Conservation (phyloP, 257 asterid genomes). For the Mentha longifolia region DNA sequence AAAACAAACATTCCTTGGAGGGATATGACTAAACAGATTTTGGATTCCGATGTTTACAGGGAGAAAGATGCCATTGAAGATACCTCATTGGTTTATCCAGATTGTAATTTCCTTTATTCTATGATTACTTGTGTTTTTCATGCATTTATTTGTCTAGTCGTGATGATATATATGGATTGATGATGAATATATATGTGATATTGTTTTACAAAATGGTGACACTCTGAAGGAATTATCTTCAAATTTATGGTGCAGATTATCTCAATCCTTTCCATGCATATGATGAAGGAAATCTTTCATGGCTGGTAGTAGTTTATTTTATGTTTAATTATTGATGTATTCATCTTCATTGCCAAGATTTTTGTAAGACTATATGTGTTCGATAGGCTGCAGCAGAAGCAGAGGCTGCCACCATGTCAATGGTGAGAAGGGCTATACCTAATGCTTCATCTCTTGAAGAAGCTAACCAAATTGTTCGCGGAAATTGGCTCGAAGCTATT, state of each 20-base stretch:
- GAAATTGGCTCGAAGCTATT: conserved; percentile 87
- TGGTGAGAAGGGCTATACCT: conserved; percentile 79
- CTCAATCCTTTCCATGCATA: conserved; percentile 93
- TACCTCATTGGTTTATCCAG: conserved; percentile 76
- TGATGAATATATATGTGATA: neutral
- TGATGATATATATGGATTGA: neutral
- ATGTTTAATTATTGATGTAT: neutral
- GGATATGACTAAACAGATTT: conserved; percentile 75
- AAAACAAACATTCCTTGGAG: conserved; percentile 91
- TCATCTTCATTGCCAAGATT: conserved; percentile 8
- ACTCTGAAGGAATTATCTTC: conserved; percentile 7
- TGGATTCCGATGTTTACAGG: conserved; percentile 83
- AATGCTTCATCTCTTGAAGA: conserved; percentile 80
- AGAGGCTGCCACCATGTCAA: conserved; percentile 94
- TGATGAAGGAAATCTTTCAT: conserved; percentile 95
- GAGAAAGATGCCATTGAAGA: conserved; percentile 72
- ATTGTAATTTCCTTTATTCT: conserved; percentile 57
- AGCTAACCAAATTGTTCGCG: conserved; percentile 83
- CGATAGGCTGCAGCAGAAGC: conserved; percentile 98
- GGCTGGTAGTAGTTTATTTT: conserved; percentile 74
- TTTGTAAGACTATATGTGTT: conserved; percentile 12
- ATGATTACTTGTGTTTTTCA: neutral
- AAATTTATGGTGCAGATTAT: conserved; percentile 71
- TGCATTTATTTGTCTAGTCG: too few relatives aligned
- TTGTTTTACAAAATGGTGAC: neutral